phyloP scores from a whole-genome alignment of 2,329 filamentous ascomycete genomes.

The Aureobasidium sp. region DNA sequence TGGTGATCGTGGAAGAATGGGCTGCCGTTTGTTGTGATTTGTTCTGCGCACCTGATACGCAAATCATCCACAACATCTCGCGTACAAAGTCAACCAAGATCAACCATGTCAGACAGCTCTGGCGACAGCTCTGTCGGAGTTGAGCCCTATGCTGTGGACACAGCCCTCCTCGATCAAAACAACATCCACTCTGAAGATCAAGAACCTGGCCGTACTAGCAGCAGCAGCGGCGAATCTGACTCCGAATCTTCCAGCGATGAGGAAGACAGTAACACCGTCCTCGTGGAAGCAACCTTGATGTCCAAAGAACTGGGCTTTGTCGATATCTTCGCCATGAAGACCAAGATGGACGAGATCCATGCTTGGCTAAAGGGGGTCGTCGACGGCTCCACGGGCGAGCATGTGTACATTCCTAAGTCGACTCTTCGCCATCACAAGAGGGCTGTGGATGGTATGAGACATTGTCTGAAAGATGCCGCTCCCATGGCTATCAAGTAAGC shows the following conservation, averaged over 20 bases:
- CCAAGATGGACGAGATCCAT: not conserved
- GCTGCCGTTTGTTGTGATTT: too few species aligned
- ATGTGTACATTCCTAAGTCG: not conserved
- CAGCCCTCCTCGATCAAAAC: not conserved
- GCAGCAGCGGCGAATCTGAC: too few species aligned
- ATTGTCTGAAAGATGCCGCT: not conserved
- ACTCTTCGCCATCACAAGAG: not conserved
- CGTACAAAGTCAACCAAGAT: too few species aligned
- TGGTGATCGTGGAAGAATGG: too few species aligned
- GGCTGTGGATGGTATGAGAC: not conserved
- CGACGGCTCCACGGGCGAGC: not conserved
- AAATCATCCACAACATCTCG: too few species aligned
- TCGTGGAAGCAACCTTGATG: not conserved
- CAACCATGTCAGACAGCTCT: not conserved
- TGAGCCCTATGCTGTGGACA: too few species aligned
- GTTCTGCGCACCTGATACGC: too few species aligned
- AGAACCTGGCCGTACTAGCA: not conserved
- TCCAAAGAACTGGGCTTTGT: not conserved
- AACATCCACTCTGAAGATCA: not conserved
- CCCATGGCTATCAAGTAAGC: not conserved
- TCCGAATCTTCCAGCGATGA: not conserved
- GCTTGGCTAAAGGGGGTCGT: not conserved
- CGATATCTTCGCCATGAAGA: not conserved
- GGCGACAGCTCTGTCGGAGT: not conserved
- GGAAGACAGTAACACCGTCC: not conserved